phyloP scores from a whole-genome alignment of 768 basidiomycete species.

The Kwoniella newhampshirensis region DNA sequence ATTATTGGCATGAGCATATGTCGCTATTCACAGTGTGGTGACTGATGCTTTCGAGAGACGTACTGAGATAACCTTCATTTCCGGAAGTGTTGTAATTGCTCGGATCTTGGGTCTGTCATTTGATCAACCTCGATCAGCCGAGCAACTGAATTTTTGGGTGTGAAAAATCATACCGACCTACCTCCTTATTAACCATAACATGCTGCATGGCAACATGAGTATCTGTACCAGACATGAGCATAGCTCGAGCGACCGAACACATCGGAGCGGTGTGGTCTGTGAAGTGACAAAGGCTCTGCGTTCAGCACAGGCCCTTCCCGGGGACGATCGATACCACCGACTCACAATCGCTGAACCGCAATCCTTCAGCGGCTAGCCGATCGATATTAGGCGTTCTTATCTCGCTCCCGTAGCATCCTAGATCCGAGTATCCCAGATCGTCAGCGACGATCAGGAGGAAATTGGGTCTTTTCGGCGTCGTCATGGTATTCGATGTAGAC shows the following conservation, averaged over 20 bases:
- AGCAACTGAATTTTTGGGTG: no score
- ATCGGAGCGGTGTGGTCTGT: conserved; percentile 5
- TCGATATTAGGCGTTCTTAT: conserved; percentile 46
- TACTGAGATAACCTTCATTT: conserved; percentile 8
- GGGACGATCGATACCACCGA: neutral
- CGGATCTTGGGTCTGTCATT: conserved; percentile 2
- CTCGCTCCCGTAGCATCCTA: conserved; percentile 18
- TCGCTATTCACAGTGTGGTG: no score
- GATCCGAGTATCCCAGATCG: conserved; percentile 15
- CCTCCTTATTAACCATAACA: conserved; percentile 5
- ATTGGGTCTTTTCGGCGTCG: neutral
- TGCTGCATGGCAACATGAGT: conserved; percentile 15
- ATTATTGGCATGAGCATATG: no score
- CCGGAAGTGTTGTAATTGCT: conserved; percentile 6
- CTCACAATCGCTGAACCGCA: conserved; percentile 13
- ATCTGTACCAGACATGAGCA: conserved; percentile 23
- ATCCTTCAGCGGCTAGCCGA: conserved; percentile 31
- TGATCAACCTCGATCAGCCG: neutral
- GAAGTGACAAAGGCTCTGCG: no score
- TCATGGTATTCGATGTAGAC: no score
- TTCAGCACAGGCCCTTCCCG: no score
- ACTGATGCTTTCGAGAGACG: neutral
- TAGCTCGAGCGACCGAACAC: conserved; percentile 12
- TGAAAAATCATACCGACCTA: no score
- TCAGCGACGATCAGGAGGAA: conserved; percentile 6